phyloP scores from a whole-genome alignment of 371 early-diverging fungal species.

The Mortierella sp. region DNA sequence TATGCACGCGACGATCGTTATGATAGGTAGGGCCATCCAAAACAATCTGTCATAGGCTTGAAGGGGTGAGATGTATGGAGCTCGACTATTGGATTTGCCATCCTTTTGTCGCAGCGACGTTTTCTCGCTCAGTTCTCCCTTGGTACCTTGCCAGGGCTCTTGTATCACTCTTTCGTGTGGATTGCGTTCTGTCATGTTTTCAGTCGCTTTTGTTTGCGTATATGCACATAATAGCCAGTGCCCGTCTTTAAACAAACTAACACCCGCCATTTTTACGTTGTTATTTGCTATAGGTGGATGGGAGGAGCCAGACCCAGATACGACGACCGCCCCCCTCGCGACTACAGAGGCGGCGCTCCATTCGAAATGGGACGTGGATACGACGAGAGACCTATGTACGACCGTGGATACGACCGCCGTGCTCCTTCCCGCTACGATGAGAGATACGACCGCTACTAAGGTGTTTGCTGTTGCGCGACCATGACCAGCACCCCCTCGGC shows the following conservation, averaged over 20 bases:
- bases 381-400: constrained; percentile 53
- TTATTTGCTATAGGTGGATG: constrained; percentile 34
- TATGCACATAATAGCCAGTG: not conserved
- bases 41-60: constrained; percentile 43
- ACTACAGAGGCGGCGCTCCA: constrained; percentile 50
- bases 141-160: constrained; percentile 54
- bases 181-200: constrained; percentile 3
- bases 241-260: not conserved
- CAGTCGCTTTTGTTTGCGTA: not conserved
- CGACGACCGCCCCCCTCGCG: constrained; percentile 56
- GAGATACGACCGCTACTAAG: constrained; percentile 68
- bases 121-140: constrained; percentile 22
- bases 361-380: constrained; percentile 50
- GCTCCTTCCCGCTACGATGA: constrained; percentile 56
- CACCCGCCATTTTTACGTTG: not conserved
- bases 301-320: constrained; percentile 51
- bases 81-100: not conserved
- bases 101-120: not conserved
- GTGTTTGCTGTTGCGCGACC: not conserved
- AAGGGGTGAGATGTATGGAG: constrained; percentile 1
- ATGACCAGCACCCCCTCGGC: not conserved
- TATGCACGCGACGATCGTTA: constrained; percentile 67
- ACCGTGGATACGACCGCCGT: constrained; percentile 57
- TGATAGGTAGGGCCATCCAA: constrained; percentile 53
- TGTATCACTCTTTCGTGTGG: constrained; percentile 18